These are phyloP conservation scores for Mariannaea elegans DNA, from an alignment of 2,329 filamentous ascomycete genomes.

Conservation along the genomic window DNA sequence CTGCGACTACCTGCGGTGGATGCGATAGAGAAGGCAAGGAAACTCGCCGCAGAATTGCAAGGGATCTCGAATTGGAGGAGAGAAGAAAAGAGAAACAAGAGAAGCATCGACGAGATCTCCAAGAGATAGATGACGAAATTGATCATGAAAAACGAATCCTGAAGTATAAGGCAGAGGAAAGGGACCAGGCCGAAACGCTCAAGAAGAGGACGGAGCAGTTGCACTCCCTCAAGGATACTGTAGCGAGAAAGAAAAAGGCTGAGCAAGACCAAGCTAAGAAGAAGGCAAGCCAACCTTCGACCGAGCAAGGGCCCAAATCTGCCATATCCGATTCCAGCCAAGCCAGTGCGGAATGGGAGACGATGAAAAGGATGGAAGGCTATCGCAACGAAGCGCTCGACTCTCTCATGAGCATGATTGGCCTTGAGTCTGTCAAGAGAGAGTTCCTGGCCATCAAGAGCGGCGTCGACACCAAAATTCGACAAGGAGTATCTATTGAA, in stretches of 20 bases:
- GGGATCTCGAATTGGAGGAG: slow-evolving; percentile 61
- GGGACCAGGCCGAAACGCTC: slow-evolving; percentile 54
- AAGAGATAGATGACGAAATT: slow-evolving; percentile 63
- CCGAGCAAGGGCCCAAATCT: background rate
- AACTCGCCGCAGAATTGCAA: slow-evolving; percentile 51
- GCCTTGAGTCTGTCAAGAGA: slow-evolving; percentile 74
- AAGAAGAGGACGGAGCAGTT: slow-evolving; percentile 59
- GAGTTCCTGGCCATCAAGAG: slow-evolving; percentile 70
- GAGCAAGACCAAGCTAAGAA: slow-evolving; percentile 15
- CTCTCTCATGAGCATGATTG: slow-evolving; percentile 73
- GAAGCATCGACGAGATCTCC: slow-evolving; percentile 55
- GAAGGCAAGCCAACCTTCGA: background rate
- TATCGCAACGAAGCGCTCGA: slow-evolving; percentile 66
- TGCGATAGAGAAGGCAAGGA: slow-evolving; percentile 63
- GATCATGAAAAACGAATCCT: slow-evolving; percentile 54
- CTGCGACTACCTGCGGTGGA: slow-evolving; percentile 52
- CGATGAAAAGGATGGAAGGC: slow-evolving; percentile 63
- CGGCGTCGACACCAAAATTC: slow-evolving; percentile 66
- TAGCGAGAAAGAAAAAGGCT: slow-evolving; percentile 27
- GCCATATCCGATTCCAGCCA: slow-evolving; percentile 9
- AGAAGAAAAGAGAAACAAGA: slow-evolving; percentile 54
- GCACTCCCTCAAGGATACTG: slow-evolving; percentile 46
- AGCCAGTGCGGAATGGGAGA: slow-evolving; percentile 67
- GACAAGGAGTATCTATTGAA: slow-evolving; percentile 64
- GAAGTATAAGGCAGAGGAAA: slow-evolving; percentile 55